Base-by-base conservation (phyloP, 257 asterid genomes). In the Penstemon eatonii region DNA sequence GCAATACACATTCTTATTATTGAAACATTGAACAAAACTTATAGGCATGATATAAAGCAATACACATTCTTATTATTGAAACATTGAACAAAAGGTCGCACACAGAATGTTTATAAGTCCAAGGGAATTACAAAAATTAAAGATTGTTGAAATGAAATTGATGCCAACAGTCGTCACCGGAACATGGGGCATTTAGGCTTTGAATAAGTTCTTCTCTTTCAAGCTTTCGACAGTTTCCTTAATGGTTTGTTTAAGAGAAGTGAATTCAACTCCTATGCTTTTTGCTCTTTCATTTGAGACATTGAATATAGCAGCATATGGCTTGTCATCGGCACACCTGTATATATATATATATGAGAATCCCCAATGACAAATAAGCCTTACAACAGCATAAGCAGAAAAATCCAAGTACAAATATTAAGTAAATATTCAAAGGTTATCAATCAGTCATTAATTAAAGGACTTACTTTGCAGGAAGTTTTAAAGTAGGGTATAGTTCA, bases 321-420 rank as follows among this genome's bases (percentile, higher is more conserved):
- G 92, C 66, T 84, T 69, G 75, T 85, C 88, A 66, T 87, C 95
- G 11, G 80, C 95, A 74, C 92, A 87, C 85, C 96, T 89, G 70
- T 54, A 60, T 0, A 15, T 15, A 15, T 15, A 15, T 15, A 15
- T 15, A 15, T 15, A 45, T 3, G 39, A 2, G 13, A 47, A 6
- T 49, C 41, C 41, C 2, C 39, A n/a, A 15, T 15, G 18, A 15
- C 46, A n/a, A 52, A 13, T n/a, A 8, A 59, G 10, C 38, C 61
- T 11, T 4, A 25, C 37, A 11, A 52, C 66, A 56, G 6, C 4
- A 54, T 56, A 49, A 37, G 42, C 71, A 45, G 52, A 68, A 49
- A 8, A 15, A 37, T 5, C 8, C 8, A 47, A 13, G 11, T 57
- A 38, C 51, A 18, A 2, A 25, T 25, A 25, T 25, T 25, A 25